These are phyloP conservation scores for Fraxinus cuspidata DNA, from an alignment of 257 asterid species.

Conservation along the genomic window DNA sequence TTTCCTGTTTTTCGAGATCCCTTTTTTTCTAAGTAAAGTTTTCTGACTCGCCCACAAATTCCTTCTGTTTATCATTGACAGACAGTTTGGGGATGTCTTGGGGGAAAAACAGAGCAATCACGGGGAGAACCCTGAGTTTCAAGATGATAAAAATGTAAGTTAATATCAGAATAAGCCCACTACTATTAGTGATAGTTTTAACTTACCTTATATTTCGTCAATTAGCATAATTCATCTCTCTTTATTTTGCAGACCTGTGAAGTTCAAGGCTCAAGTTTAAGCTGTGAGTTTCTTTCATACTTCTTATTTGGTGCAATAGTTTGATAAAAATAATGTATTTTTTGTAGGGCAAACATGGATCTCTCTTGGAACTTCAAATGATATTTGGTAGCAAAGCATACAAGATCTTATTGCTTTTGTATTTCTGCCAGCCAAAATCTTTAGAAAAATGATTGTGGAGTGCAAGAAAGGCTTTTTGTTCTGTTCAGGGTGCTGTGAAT, in stretches of 20 bases:
- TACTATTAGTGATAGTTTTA: not conserved
- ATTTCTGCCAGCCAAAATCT: not conserved
- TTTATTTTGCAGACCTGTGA: slow-evolving; percentile 47
- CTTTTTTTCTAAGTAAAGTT: not conserved
- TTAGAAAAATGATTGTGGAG: not conserved
- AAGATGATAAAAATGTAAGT: slow-evolving; percentile 49
- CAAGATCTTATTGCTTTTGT: not conserved
- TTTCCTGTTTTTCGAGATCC: not conserved
- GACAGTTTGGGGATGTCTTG: slow-evolving; percentile 40
- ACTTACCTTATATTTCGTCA: slow-evolving; percentile 16
- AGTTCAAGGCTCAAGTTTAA: slow-evolving; percentile 44
- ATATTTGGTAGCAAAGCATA: not conserved
- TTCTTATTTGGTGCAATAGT: slow-evolving; percentile 21
- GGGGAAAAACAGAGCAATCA: slow-evolving; percentile 33
- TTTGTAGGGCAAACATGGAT: slow-evolving; percentile 3
- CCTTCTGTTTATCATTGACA: slow-evolving; percentile 39
- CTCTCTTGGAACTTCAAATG: not conserved
- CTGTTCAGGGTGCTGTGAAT: not conserved
- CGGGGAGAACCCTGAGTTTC: slow-evolving; percentile 31
- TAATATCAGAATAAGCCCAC: slow-evolving; percentile 10
- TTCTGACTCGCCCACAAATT: not conserved
- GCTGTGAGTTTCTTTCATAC: slow-evolving; percentile 49
- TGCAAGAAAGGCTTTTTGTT: not conserved
- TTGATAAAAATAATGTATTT: slow-evolving; percentile 17
- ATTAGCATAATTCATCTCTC: slow-evolving; percentile 7